Evolutionary conservation across 306 rosid species (phyloP), one percentile per base, ranked within the genome.

Genomic region (Astragalus membranaceus): DNA sequence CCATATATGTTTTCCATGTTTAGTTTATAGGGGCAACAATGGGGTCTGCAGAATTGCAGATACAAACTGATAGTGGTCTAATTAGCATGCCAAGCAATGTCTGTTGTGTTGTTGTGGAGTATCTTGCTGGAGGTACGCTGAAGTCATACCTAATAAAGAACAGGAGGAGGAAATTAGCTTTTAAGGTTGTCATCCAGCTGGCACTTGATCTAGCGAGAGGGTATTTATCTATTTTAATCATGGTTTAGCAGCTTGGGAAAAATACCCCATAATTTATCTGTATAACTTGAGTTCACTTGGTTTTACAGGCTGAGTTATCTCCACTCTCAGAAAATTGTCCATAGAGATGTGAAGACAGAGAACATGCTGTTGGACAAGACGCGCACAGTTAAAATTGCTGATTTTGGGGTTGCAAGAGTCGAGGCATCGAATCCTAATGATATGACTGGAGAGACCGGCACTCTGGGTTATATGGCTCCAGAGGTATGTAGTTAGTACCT

Each of bases 361-460:
- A 94, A 94, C 83, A 94, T 94, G 97, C 81, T 94, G 48, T 70
- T 94, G 77, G 97, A 94, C 73, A 94, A 87, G 85, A 79, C 95
- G 15, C 94, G 96, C 26, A 83, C 89, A 0, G 84, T 94, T 32
- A 94, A 94, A 84, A 94, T 94, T 69, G 98, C 98, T 36, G 98
- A 94, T 81, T 94, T 94, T 75, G 98, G 98, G 55, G 98, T 94
- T 64, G 98, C 98, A 10, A 94, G 98, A 8, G 97, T 94, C 7
- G 98, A 94, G 84, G 98, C 98, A 30, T 94, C 98, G 74, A 94
- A 94, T 87, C 98, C 97, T 64, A 94, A 94, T 36, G 98, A 94
- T 80, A 94, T 94, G 98, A 94, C 98, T 11, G 98, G 98, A 80
- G 98, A 94, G 90, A 94, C 98, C 36, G 98, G 98, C 23, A 94